A percentile compares a stretch with the other conserved stretches of the same genome.
These are phyloP conservation scores for Bothriochloa decipiens DNA, from an alignment of 176 grass and related monocot species.

Conservation along the genomic window DNA sequence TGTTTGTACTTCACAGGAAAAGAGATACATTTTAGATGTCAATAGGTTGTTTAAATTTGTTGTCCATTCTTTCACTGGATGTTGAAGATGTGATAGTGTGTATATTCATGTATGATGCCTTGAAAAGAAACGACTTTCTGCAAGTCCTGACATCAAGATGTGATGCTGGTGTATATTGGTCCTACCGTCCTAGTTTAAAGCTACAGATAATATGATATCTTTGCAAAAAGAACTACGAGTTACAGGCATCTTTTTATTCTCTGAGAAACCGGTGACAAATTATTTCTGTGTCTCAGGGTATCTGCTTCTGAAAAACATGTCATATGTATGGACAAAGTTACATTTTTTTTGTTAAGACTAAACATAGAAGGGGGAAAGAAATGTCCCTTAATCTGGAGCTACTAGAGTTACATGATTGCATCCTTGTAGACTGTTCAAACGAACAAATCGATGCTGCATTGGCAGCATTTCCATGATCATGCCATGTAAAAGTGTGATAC, in stretches of 20 bases:
- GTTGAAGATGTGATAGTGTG: constrained; percentile 3
- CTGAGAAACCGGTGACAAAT: not conserved
- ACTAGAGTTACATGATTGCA: not conserved
- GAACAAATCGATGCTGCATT: constrained; percentile 22
- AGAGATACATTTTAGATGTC: not conserved
- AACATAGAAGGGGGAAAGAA: not conserved
- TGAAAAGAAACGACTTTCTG: constrained; percentile 1
- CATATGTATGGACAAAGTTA: not conserved
- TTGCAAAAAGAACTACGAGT: not conserved
- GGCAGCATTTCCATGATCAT: not conserved
- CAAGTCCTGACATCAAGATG: not conserved
- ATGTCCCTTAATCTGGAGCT: not conserved
- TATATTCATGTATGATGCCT: constrained; percentile 5
- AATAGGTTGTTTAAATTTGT: constrained; percentile 14
- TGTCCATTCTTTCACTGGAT: constrained; percentile 42
- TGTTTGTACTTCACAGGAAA: constrained; percentile 22
- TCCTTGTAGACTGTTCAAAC: not conserved
- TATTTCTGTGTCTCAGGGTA: not conserved
- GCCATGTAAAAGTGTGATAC: not conserved
- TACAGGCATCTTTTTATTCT: not conserved
- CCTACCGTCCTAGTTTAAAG: not conserved
- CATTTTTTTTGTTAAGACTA: not conserved
- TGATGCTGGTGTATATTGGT: not conserved
- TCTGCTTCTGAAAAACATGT: constrained; percentile 3
- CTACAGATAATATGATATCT: not conserved